These are phyloP conservation scores for Pyrenophora tritici-repentis DNA, from an alignment of 2,329 filamentous ascomycete species.

Conservation along the genomic window DNA sequence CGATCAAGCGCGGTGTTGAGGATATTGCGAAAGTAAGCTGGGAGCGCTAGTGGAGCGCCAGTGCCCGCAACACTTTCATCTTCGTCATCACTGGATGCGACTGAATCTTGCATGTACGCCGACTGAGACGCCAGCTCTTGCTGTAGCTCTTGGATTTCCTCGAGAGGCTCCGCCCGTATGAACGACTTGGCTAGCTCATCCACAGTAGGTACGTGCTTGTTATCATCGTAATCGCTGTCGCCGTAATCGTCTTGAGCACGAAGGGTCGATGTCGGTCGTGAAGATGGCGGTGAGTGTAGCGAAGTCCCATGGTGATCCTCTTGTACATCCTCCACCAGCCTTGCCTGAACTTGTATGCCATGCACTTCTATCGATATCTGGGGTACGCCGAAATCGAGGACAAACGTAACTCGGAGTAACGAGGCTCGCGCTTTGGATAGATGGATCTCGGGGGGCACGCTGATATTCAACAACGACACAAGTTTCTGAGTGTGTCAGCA, in stretches of 20 bases:
- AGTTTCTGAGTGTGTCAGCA: slow-evolving; percentile 68
- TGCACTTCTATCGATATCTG: slow-evolving; percentile 82
- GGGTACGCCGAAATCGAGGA: slow-evolving; percentile 84
- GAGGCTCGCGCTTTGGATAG: slow-evolving; percentile 76
- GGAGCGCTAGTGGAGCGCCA: slow-evolving; percentile 70
- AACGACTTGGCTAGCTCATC: slow-evolving; percentile 79
- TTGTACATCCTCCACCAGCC: slow-evolving; percentile 25
- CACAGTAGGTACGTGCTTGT: slow-evolving; percentile 64
- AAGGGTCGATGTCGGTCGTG: slow-evolving; percentile 16
- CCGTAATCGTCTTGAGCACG: slow-evolving; percentile 11
- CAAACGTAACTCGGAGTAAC: slow-evolving; percentile 78
- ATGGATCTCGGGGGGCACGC: slow-evolving; percentile 67
- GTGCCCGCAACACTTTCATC: slow-evolving; percentile 68
- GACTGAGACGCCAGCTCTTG: slow-evolving; percentile 68
- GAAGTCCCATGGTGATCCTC: slow-evolving; percentile 11
- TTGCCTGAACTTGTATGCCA: slow-evolving; percentile 72
- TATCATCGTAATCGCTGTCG: slow-evolving; percentile 35
- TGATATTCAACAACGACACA: slow-evolving; percentile 70
- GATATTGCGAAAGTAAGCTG: slow-evolving; percentile 71
- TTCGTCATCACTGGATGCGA: slow-evolving; percentile 64
- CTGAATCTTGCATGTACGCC: slow-evolving; percentile 65
- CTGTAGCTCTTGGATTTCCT: slow-evolving; percentile 70
- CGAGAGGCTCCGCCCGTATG: slow-evolving; percentile 69
- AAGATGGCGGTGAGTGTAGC: slow-evolving; percentile 12
- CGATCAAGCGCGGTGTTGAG: slow-evolving; percentile 76